These are phyloP conservation scores for Neurospora sp. DNA, from an alignment of 495 filamentous ascomycete genomes.

Conservation along the genomic window DNA sequence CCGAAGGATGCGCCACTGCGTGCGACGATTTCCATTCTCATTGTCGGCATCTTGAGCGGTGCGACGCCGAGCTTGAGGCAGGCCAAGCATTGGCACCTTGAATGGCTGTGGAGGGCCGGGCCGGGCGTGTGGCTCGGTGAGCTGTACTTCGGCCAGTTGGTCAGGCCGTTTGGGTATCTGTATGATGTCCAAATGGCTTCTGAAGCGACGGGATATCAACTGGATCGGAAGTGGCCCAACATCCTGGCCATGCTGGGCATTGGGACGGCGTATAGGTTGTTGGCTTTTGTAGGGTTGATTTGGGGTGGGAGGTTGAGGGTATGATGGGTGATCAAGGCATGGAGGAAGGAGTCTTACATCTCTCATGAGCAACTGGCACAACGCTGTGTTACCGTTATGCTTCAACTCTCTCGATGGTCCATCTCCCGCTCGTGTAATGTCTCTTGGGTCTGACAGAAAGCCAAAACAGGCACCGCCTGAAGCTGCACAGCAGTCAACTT, in stretches of 20 bases:
- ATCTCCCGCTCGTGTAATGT: neutral
- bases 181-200: constrained; percentile 32
- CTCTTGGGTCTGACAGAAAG: neutral
- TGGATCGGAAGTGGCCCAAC: constrained; percentile 31
- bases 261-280: constrained; percentile 28
- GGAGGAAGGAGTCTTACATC: neutral
- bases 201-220: constrained; percentile 26
- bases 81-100: constrained; percentile 42
- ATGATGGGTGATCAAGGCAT: neutral
- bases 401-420: neutral
- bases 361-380: neutral
- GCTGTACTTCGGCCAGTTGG: constrained; percentile 40
- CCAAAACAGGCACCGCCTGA: neutral
- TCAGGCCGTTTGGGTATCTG: constrained; percentile 36
- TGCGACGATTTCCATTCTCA: constrained; percentile 36
- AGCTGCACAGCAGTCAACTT: neutral
- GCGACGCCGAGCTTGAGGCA: constrained; percentile 37
- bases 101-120: constrained; percentile 44
- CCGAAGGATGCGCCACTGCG: constrained; percentile 40
- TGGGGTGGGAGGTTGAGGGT: constrained; percentile 2
- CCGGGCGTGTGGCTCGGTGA: constrained; percentile 51
- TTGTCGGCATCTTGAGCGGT: constrained; percentile 41
- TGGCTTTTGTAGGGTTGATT: constrained; percentile 34
- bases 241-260: constrained; percentile 26
- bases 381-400: neutral